Evolutionary conservation across 106 monocot species (phyloP), one percentile per base, ranked within the genome.

Genomic region (Triglochin maritima): DNA sequence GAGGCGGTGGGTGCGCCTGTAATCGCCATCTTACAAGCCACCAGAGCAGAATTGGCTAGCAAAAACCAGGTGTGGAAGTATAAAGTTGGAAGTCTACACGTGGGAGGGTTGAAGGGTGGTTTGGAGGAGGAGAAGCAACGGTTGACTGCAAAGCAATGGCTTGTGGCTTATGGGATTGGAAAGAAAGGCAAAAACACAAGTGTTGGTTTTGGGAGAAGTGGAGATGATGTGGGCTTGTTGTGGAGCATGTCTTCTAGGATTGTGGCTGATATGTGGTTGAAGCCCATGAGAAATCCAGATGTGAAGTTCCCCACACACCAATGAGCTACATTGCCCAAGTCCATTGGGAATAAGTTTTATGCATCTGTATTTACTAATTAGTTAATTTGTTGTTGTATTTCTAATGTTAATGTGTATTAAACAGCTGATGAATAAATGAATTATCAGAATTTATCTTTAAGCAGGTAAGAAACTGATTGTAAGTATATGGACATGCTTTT

Each of bases 221-320:
- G 76, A 81, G 8, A 49, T 67, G 61, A 11, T 55, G 29, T 29
- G 45, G 59, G 49, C 29, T 3, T 70, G 57, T 46, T 92, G 0
- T 94, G 89, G 89, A 94, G 94, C 80, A 62, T 95, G 49, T 87
- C 94, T 2, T 81, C 90, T 17, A 53, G 85, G 64, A 68, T 85
- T 7, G 87, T 90, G 94, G 90, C 94, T 0, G 90, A 85, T 62
- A 90, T 90, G 90, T 90, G 94, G 94, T 75, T 95, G 46, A 87
- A 87, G 68, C 71, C 79, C 4, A 77, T 83, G 50, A 64, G 94
- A 10, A 95, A 95, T 77, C 90, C 94, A 2, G 87, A 95, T 69
- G 90, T 95, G 8, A 95, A 87, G 72, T 47, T 94, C 13, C 60
- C 63, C 7, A 65, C 29, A 29, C 29, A 29, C 29, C 29, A 29